phyloP scores from a whole-genome alignment of 176 grass and related monocot species.

The Triticum turgidum region DNA sequence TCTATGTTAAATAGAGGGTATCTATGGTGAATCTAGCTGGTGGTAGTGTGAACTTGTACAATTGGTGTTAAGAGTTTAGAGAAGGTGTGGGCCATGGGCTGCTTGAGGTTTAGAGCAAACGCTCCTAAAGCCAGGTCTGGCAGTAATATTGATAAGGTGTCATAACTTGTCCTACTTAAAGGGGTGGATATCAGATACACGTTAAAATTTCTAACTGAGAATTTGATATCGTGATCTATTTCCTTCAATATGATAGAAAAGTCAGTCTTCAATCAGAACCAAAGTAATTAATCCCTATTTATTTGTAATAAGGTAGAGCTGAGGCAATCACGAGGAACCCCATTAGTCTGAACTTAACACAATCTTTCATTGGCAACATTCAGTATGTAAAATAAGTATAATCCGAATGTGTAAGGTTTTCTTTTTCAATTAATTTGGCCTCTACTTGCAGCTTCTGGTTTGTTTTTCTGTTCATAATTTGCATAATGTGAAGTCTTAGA shows the following conservation, averaged over 20 bases:
- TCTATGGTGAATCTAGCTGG: no score
- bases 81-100: not conserved
- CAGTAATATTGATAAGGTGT: not conserved
- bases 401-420: not conserved
- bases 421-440: not conserved
- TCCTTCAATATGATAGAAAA: no score
- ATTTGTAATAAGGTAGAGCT: not conserved
- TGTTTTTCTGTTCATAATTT: conserved; percentile 7
- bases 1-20: no score
- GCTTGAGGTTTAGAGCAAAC: not conserved
- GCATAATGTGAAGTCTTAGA: not conserved
- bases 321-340: not conserved
- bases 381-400: no score
- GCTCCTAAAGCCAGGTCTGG: not conserved
- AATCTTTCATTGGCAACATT: not conserved
- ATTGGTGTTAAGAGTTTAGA: no score
- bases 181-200: not conserved
- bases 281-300: not conserved
- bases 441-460: not conserved
- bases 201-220: not conserved
- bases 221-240: not conserved
- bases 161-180: not conserved
- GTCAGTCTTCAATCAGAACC: no score
- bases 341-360: not conserved
- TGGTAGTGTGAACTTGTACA: no score